phyloP scores from a whole-genome alignment of 345 rosid genomes.

The Syzygium oleosum region DNA sequence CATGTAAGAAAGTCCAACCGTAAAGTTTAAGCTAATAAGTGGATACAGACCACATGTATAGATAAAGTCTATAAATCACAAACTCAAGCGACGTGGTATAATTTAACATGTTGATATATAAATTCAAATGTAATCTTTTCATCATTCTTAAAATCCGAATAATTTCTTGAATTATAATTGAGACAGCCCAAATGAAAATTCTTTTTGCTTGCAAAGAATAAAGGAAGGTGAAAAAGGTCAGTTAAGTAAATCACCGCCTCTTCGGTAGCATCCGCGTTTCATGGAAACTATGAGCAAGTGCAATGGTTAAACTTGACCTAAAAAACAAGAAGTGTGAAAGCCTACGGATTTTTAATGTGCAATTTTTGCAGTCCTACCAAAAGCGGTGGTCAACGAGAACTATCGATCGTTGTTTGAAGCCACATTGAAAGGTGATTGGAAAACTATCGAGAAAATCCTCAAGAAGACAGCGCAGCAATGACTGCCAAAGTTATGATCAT shows the following conservation, averaged over 20 bases:
- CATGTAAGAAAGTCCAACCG: not conserved
- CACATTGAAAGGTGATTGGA: not conserved
- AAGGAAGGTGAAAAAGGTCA: not conserved
- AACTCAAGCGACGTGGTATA: not conserved
- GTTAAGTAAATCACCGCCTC: not conserved
- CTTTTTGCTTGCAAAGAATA: not conserved
- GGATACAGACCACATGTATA: rapidly evolving
- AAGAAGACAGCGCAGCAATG: rapidly evolving
- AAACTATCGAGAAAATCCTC: not conserved
- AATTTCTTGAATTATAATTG: not conserved
- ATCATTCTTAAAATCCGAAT: not conserved
- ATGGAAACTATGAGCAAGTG: not conserved
- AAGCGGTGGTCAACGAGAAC: not conserved
- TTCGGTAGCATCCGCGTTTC: not conserved
- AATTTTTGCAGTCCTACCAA: not conserved
- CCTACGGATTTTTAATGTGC: not conserved
- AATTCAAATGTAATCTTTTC: not conserved
- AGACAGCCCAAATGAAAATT: not conserved
- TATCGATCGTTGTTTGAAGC: not conserved
- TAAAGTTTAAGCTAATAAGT: not conserved
- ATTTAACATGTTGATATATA: not conserved
- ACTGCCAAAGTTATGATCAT: not conserved
- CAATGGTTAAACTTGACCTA: not conserved
- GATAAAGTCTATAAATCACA: not conserved
- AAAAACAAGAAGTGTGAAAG: not conserved